A percentile compares a stretch with the other conserved stretches of the same genome.
Evolutionary conservation across 495 filamentous ascomycete species (phyloP).

Genomic region (Penicillium arizonense): DNA sequence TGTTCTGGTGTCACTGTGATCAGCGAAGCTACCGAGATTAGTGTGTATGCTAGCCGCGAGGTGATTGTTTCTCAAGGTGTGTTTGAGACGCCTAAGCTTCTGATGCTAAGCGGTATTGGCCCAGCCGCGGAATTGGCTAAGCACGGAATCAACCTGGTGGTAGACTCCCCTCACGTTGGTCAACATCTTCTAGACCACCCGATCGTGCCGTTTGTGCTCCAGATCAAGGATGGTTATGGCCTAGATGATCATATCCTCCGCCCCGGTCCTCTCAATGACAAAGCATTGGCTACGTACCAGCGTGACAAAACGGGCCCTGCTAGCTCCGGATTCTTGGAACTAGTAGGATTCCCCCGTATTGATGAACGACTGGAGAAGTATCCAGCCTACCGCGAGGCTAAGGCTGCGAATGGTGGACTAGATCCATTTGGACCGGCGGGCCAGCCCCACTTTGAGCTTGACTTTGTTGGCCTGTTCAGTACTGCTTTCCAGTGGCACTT

Average conservation of each 20-base stretch:
- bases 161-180: conserved; percentile 50
- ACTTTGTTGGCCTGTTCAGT: conserved; percentile 60
- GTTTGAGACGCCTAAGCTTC: conserved; percentile 46
- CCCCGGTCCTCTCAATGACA: conserved; percentile 42
- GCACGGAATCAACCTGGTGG: conserved; percentile 47
- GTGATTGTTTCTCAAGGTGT: conserved; percentile 46
- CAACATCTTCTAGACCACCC: conserved; percentile 60
- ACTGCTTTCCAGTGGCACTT: conserved; percentile 66
- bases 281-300: conserved; percentile 44
- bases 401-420: conserved; percentile 47
- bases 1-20: conserved; percentile 49
- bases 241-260: conserved; percentile 55
- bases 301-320: conserved; percentile 50
- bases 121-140: conserved; percentile 42
- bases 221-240: conserved; percentile 52
- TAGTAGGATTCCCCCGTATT: conserved; percentile 57
- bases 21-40: conserved; percentile 25
- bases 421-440: conserved; percentile 60
- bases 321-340: conserved; percentile 51
- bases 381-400: conserved; percentile 48
- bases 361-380: conserved; percentile 50
- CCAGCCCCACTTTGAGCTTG: conserved; percentile 65
- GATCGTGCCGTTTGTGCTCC: conserved; percentile 53
- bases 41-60: conserved; percentile 40
- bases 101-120: conserved; percentile 50